Evolutionary conservation across 2,329 filamentous ascomycete species (phyloP).

Genomic region (Aspergillus vadensis): DNA sequence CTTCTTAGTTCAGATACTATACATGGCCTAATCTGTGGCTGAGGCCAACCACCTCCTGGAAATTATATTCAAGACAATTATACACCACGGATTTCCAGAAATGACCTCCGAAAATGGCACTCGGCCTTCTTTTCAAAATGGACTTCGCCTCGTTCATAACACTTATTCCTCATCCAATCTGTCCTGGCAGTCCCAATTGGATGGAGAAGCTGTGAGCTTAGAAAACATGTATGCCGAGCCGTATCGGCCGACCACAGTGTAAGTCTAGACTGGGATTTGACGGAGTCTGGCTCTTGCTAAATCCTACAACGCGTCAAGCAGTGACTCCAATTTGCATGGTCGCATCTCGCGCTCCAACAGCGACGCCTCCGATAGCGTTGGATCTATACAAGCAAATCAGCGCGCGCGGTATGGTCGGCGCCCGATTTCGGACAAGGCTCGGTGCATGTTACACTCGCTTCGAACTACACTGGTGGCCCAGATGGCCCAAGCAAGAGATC

Average conservation of each 20-base stretch:
- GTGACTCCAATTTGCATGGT: neutral
- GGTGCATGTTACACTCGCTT: neutral
- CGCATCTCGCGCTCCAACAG: neutral
- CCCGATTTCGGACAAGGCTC: neutral
- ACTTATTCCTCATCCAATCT: neutral
- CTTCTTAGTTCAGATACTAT: neutral
- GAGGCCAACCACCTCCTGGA: neutral
- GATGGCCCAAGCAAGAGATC: neutral
- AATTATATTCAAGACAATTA: too few relatives aligned
- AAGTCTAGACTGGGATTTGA: neutral
- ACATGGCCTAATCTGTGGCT: neutral
- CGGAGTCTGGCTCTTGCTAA: neutral
- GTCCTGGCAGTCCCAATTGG: neutral
- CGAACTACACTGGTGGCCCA: neutral
- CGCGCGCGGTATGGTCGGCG: neutral
- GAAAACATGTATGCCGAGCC: neutral
- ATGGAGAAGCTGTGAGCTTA: neutral
- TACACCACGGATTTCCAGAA: neutral
- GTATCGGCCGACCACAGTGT: neutral
- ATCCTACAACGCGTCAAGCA: neutral
- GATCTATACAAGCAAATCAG: neutral
- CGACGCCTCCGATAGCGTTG: neutral
- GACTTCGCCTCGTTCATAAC: neutral
- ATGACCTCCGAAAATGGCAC: neutral
- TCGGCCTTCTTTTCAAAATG: neutral